Evolutionary conservation across 257 asterid genomes (phyloP), one percentile per base, ranked within the genome.

Genomic region (Salvia splendens): DNA sequence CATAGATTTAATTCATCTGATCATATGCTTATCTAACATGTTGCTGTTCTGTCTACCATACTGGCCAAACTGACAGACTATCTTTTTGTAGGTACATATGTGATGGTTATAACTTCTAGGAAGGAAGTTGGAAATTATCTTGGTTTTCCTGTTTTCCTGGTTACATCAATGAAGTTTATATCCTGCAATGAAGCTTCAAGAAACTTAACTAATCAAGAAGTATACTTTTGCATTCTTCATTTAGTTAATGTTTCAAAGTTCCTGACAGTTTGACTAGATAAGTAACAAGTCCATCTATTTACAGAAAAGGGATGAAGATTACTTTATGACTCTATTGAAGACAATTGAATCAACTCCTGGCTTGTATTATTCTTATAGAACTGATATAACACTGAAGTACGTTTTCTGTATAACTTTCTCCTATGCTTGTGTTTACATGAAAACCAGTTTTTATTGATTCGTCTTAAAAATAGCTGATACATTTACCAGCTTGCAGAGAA

Each of bases 321-420:
- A 94, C 85, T 91, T 91, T 81, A 79, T 80, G 87, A 84, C 78
- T 61, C 82, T 94, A 68, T 81, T 94, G 82, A 94, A 76, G 82
- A 78, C 78, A 58, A 97, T 94, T 72, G 97, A 94, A 82, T 81
- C 99, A 46, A 87, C 97, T 64, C 92, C 93, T 11, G 95, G 96
- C 64, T 77, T 94, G 84, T 94, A 91, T 75, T 91, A 81, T 78
- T 94, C 99, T 65, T 91, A 94, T 74, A 95, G 81, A 68, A 91
- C 96, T 9, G 96, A 94, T 78, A 81, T 94, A 67, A 91, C 99
- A 38, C 77, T 94, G 55, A 84, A 87, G 96, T 91, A 82, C n/a
- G 88, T 75, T 64, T 63, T 36, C 61, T 42, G 40, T 12, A 50
- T 59, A 59, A 17, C 33, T 61, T 35, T 67, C 71, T 75, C 68